Conservation (phyloP, 768 basidiomycete species). For the Sporobolomyces pararoseus region DNA sequence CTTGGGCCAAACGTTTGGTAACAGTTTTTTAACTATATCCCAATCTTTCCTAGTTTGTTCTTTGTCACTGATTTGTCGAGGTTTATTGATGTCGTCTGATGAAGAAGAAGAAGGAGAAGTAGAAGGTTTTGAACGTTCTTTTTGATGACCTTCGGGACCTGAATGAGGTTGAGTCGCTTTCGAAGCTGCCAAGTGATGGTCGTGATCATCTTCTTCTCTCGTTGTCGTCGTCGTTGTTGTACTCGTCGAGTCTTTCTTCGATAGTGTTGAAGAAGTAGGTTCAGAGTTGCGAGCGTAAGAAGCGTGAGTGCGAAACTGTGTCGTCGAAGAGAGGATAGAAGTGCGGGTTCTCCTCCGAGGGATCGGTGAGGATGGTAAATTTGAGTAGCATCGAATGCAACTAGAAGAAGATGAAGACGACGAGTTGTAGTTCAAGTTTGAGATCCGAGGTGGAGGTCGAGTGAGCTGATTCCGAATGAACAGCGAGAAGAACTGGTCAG, state of each 20-base stretch:
- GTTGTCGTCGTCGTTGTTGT: not conserved
- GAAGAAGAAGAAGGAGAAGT: not conserved
- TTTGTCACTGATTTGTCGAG: slow-evolving; percentile 15
- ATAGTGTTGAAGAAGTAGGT: not conserved
- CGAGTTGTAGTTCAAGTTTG: too few relatives aligned
- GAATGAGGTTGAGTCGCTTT: slow-evolving; percentile 32
- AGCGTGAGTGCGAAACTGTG: slow-evolving; percentile 20
- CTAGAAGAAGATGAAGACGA: too few relatives aligned
- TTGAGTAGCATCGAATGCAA: not conserved
- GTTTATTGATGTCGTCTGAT: slow-evolving; percentile 20
- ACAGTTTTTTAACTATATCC: slow-evolving; percentile 75
- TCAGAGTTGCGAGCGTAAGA: slow-evolving; percentile 7
- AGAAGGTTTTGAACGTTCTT: slow-evolving; percentile 18
- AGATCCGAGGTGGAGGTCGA: not conserved
- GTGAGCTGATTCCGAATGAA: too few relatives aligned
- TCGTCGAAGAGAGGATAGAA: not conserved
- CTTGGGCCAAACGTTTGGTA: slow-evolving; percentile 85
- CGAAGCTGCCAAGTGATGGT: slow-evolving; percentile 18
- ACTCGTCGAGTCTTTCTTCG: not conserved
- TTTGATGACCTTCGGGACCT: slow-evolving; percentile 36
- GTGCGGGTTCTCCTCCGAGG: not conserved
- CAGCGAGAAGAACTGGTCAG: too few relatives aligned
- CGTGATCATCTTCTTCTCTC: slow-evolving; percentile 11
- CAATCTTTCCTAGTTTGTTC: slow-evolving; percentile 58
- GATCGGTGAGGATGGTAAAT: not conserved